phyloP scores from a whole-genome alignment of 1,284 basidiomycete species.

The Calocybe gambosa region DNA sequence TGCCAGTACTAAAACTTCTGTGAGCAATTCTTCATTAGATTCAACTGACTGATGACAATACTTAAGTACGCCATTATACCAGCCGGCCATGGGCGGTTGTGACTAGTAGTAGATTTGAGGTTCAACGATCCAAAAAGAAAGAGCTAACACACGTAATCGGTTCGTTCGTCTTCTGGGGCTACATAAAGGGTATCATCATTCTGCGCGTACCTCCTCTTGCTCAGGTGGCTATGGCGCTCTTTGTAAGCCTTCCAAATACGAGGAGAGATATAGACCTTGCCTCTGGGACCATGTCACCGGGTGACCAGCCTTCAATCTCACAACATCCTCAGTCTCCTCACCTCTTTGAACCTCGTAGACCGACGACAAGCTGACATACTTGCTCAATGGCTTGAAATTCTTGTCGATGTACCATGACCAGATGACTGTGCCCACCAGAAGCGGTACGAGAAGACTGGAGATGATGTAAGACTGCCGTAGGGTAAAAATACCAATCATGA shows the following conservation, averaged over 20 bases:
- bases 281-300: constrained; percentile 83
- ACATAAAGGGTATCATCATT: constrained; percentile 95
- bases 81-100: constrained; percentile 92
- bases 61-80: constrained; percentile 89
- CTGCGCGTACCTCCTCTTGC: constrained; percentile 78
- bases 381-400: constrained; percentile 72
- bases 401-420: constrained; percentile 78
- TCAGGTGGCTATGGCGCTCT: constrained; percentile 57
- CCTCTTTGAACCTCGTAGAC: constrained; percentile 85
- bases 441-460: constrained; percentile 72
- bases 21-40: background rate
- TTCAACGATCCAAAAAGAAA: background rate
- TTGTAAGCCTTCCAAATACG: constrained; percentile 1
- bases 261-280: constrained; percentile 30
- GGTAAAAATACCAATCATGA: constrained; percentile 94
- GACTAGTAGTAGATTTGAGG: constrained; percentile 42
- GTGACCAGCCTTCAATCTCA: constrained; percentile 68
- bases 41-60: constrained; percentile 26
- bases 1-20: constrained; percentile 59
- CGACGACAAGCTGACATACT: constrained; percentile 79
- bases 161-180: constrained; percentile 83
- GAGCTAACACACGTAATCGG: constrained; percentile 70
- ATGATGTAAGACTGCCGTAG: constrained; percentile 74
- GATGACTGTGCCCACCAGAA: constrained; percentile 69
- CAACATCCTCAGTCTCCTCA: constrained; percentile 72